Base-by-base conservation (phyloP, 2,329 filamentous ascomycete genomes). In the Diplodia mutila region DNA sequence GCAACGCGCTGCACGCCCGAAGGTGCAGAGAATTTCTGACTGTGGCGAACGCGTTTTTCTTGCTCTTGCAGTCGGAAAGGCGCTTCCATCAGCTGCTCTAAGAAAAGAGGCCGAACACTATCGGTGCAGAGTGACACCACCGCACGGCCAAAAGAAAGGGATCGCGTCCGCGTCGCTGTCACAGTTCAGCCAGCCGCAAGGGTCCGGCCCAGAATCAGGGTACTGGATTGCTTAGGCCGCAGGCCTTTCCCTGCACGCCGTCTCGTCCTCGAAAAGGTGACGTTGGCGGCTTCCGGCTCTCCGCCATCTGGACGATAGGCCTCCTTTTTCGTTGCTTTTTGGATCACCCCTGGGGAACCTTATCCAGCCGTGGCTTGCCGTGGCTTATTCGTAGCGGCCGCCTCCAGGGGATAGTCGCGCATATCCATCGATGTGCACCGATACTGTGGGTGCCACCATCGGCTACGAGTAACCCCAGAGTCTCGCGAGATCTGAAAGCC, bases 201-300 rank as follows among this genome's bases (percentile, higher is more conserved):
- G 59, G 59, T 51, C 59, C 59, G 59, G 59, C 59, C 59, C 59
- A 63, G 59, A 46, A 25, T 37, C 59, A 63, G 29, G 59, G 59
- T 63, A 63, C 59, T 63, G 59, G 59, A 48, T 32, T 25, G 27
- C 27, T 12, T 18, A 16, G 29, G 21, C 46, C 23, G 46, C 59
- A 63, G 59, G 59, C 14, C 3, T 14, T 61, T 63, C 59, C 59
- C 46, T 63, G 59, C 27, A 37, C 12, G n/a, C 57, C 23, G 23
- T 18, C 23, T 11, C 29, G 27, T 37, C 29, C 9, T 55, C 52
- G 52, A 42, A 27, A 8, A 37, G 49, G 23, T 63, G 59, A 63
- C 59, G 59, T 63, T 63, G 25, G 59, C 59, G 42, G 27, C 59
- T 49, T 51, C 42, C 59, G 59, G 42, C 46, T 37, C 59, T 63